phyloP scores from a whole-genome alignment of 176 grass and related monocot species.

The Bromus sterilis region DNA sequence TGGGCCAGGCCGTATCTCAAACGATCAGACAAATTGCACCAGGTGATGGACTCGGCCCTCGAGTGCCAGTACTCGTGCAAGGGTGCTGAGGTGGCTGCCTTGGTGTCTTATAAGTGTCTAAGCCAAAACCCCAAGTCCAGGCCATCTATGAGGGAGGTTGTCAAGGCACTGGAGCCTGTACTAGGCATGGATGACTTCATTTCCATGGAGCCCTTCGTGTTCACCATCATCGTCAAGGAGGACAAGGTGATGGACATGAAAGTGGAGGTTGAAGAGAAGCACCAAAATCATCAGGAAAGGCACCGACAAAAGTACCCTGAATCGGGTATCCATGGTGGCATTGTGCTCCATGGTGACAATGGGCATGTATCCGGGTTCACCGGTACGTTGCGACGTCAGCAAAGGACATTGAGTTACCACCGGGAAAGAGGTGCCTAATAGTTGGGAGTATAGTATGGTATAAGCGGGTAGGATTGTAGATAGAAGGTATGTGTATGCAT shows the following conservation, averaged over 20 bases:
- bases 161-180: slow-evolving; percentile 46
- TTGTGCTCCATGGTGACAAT: slow-evolving; percentile 18
- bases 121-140: slow-evolving; percentile 62
- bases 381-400: background rate
- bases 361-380: slow-evolving; percentile 10
- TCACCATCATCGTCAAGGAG: slow-evolving; percentile 50
- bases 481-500: background rate
- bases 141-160: slow-evolving; percentile 67
- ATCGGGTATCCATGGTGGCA: slow-evolving; percentile 44
- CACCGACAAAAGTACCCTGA: slow-evolving; percentile 49
- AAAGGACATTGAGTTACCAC: slow-evolving; percentile 30
- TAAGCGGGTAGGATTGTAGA: background rate
- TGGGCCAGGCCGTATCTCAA: slow-evolving; percentile 69
- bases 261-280: slow-evolving; percentile 22
- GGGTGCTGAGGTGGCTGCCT: slow-evolving; percentile 48
- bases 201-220: slow-evolving; percentile 34
- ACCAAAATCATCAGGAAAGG: slow-evolving; percentile 41
- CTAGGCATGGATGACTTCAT: slow-evolving; percentile 52
- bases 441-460: background rate
- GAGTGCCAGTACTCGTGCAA: slow-evolving; percentile 65
- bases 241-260: slow-evolving; percentile 35
- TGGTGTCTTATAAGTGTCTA: slow-evolving; percentile 77
- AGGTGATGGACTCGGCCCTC: slow-evolving; percentile 50
- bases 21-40: slow-evolving; percentile 23
- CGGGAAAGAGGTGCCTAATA: slow-evolving; percentile 39